A percentile compares a stretch with the other conserved stretches of the same genome.
Evolutionary conservation across 768 basidiomycete species (phyloP).

Genomic region (Candolleomyces eurysporus): DNA sequence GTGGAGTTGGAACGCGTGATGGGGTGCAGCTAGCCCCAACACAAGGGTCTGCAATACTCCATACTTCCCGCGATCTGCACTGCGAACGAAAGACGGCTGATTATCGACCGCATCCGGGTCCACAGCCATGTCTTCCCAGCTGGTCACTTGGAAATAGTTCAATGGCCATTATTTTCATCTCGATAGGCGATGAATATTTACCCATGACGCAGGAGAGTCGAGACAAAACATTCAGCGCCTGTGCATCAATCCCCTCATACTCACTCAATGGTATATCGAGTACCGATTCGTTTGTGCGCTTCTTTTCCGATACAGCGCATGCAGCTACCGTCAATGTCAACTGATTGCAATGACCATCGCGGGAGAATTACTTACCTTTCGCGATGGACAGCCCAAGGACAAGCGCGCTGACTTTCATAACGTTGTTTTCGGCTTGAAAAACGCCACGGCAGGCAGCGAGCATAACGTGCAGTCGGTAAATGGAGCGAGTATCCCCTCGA

Average conservation of each 20-base stretch:
- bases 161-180: neutral
- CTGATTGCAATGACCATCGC: neutral
- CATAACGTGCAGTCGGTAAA: neutral
- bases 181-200: neutral
- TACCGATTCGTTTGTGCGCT: neutral
- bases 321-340: neutral
- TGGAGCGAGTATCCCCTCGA: neutral
- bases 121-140: constrained; percentile 2
- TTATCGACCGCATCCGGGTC: neutral
- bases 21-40: neutral
- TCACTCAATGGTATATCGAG: too few relatives aligned
- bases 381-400: neutral
- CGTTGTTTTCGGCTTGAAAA: neutral
- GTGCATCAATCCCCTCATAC: neutral
- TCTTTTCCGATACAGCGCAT: neutral
- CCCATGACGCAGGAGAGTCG: neutral
- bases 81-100: neutral
- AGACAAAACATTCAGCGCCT: neutral
- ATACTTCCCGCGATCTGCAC: too few relatives aligned
- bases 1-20: neutral
- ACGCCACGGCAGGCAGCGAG: neutral
- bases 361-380: neutral
- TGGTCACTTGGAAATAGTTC: neutral
- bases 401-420: neutral
- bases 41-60: neutral